Base-by-base conservation (phyloP, 257 asterid species). In the Scutellaria minor region DNA sequence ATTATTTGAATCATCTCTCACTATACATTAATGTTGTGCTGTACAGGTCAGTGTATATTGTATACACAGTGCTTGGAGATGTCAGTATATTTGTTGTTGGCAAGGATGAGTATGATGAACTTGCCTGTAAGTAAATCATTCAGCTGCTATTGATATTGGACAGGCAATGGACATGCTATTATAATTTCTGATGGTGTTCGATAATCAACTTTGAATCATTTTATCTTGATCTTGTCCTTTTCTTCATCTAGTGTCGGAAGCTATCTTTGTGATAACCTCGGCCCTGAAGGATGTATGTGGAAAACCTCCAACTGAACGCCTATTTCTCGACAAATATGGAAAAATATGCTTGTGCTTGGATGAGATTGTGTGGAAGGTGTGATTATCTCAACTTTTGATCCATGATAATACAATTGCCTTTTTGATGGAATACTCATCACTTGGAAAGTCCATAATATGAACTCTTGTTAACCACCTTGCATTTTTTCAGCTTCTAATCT, bases 101-200 rank as follows among this genome's bases (percentile, higher is more conserved):
- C 86, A 94, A 94, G 86, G 99, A 94, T 77, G 97, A 88, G 66
- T 94, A 91, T 13, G 97, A 94, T 80, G 99, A 94, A 82, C 96
- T 89, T 81, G 89, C 96, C 61, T 77, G 98, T 91, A 86, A 89
- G 97, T 85, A 73, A 53, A 70, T 27, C 63, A 48, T 48, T 56
- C 63, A 24, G 18, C 68, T 54, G 14, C 10, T 62, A 40, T 39
- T 44, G 37, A 10, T 57, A 31, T 27, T 46, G 2, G 52, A 45
- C 14, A 10, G 20, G 37, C 52, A n/a, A 48, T 12, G 52, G 57
- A 47, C 46, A 27, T 66, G 47, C 62, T 45, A 40, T 55, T 6
- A 56, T n/a, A 8, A 52, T 50, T 31, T 46, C 69, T 57, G 41
- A 9, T 39, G 41, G 59, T n/a, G 67, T 51, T 18, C 5, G 3